Evolutionary conservation across 1,139 yeast genomes (phyloP).

Genomic region (Lodderomyces elongisporus): DNA sequence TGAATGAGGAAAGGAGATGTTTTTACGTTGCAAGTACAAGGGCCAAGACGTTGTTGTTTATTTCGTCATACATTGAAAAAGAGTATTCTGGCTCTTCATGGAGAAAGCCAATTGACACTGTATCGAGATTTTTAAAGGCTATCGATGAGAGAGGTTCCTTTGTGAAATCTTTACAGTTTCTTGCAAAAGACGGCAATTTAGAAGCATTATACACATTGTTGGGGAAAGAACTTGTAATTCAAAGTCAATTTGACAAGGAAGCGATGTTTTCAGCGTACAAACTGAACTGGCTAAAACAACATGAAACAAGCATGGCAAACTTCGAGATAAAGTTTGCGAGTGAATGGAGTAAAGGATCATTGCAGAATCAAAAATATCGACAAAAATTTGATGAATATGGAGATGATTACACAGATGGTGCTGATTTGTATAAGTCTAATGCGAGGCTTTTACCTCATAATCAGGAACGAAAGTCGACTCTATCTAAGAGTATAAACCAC

Average conservation of each 20-base stretch:
- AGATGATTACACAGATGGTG: too few relatives aligned
- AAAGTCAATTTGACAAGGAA: conserved; percentile 53
- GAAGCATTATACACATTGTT: conserved; percentile 16
- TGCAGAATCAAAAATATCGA: too few relatives aligned
- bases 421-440: too few relatives aligned
- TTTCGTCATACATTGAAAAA: conserved; percentile 32
- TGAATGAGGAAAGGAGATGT: conserved; percentile 77
- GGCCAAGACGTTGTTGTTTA: conserved; percentile 48
- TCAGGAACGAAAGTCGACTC: too few relatives aligned
- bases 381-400: too few relatives aligned
- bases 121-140: conserved; percentile 25
- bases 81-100: conserved; percentile 15
- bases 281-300: conserved; percentile 9
- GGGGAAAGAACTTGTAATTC: conserved; percentile 8
- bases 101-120: conserved; percentile 17
- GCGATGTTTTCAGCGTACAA: conserved; percentile 48
- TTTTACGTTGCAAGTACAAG: conserved; percentile 87
- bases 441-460: too few relatives aligned
- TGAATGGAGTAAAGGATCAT: too few relatives aligned
- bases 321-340: too few relatives aligned
- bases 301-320: too few relatives aligned
- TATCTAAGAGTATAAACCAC: too few relatives aligned
- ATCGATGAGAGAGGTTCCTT: conserved; percentile 3
- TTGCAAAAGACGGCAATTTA: conserved; percentile 9
- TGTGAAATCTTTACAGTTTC: background rate